Evolutionary conservation across 139 green algal genomes (phyloP), one percentile per base, ranked within the genome.

Genomic region (Tetradesmus obliquus): DNA sequence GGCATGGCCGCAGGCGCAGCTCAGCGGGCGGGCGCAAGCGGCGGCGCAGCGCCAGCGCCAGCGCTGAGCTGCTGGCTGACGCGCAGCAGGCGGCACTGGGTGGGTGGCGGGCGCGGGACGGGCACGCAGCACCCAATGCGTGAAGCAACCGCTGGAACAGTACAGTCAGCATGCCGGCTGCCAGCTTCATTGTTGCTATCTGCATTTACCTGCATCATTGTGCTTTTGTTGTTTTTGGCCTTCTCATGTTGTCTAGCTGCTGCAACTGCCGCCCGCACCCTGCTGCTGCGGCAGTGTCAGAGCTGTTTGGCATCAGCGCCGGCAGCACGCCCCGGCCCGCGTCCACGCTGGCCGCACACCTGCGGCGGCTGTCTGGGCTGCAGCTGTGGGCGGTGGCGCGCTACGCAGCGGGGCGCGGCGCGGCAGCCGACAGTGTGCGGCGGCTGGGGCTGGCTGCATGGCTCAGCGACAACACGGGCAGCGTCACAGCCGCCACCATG

Each of bases 281-380:
- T n/a, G n/a, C 53, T 87, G 82, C 54, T 81, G 20, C 53, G 62
- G 55, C 88, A 91, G 88, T 60, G 17, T 12, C n/a, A 4, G 88
- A 91, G 13, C 76, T 91, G 76, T 86, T 91, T 91, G 88, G 88
- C 76, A 86, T 91, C 76, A 81, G 22, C 19, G 8, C 80, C 45
- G 19, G 12, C 51, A 84, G 86, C 71, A 60, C 20, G 4, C 19
- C 71, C 71, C 51, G 10, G 13, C 53, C n/a, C n/a, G n/a, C n/a
- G n/a, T n/a, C n/a, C n/a, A n/a, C 54, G 55, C n/a, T 7, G 55
- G 5, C 57, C 87, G 76, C 88, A 79, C 13, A 90, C 86, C 62
- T 83, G 45, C 76, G 71, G 22, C 76, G 88, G n/a, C 71, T 91
- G 55, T 60, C 88, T 13, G 88, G 76, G 22, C 55, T 91, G 88